These are phyloP conservation scores for Paraglomus brasilianum DNA, from an alignment of 192 early-diverging fungal species.

Conservation along the genomic window DNA sequence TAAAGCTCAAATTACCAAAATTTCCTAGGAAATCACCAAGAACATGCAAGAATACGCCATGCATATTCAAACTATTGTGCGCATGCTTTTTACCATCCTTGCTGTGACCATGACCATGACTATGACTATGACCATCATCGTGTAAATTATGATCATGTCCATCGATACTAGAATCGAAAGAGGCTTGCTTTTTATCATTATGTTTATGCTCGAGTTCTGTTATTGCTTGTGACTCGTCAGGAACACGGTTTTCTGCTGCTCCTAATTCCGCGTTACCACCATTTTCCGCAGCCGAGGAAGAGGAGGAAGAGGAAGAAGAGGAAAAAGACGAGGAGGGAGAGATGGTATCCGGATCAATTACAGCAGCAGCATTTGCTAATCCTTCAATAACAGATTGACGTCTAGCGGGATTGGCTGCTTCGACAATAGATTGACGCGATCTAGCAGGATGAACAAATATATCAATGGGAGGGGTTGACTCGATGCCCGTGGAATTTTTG, in stretches of 20 bases:
- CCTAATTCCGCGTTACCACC: slow-evolving; percentile 19
- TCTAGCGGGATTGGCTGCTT: slow-evolving; percentile 44
- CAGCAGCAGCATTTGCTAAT: not conserved
- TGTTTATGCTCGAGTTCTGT: too few species aligned
- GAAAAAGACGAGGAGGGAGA: too few species aligned
- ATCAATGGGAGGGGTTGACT: slow-evolving; percentile 36
- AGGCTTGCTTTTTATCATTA: too few species aligned
- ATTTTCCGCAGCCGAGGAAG: slow-evolving; percentile 19
- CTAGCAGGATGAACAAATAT: slow-evolving; percentile 48
- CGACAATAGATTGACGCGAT: slow-evolving; percentile 52
- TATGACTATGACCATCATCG: slow-evolving; percentile 38
- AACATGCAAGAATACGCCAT: slow-evolving; percentile 83
- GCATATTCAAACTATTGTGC: slow-evolving; percentile 52
- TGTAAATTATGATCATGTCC: slow-evolving; percentile 19
- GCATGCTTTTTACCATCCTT: slow-evolving; percentile 30
- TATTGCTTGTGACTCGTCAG: not conserved
- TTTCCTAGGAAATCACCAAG: slow-evolving; percentile 87
- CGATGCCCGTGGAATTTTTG: slow-evolving; percentile 1
- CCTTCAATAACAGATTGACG: not conserved
- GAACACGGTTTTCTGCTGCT: slow-evolving; percentile 2
- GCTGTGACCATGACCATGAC: slow-evolving; percentile 39
- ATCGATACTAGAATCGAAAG: not conserved
- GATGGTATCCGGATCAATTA: too few species aligned
- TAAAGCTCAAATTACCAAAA: too few species aligned
- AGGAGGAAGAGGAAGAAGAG: not conserved